phyloP scores from a whole-genome alignment of 352 stramenopile species.

The Pythium monospermum region DNA sequence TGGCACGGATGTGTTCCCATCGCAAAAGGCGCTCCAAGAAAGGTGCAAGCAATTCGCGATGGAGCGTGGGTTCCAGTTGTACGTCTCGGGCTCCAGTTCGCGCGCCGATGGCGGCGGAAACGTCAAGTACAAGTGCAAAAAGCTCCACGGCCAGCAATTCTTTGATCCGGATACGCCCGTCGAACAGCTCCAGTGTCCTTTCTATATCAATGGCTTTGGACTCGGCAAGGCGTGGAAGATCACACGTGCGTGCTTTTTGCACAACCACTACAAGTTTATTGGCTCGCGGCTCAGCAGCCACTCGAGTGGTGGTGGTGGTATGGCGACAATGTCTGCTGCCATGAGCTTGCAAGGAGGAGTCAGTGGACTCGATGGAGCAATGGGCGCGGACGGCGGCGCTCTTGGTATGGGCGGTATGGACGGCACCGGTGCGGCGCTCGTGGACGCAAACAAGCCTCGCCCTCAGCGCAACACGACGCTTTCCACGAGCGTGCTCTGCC shows the following conservation, averaged over 20 bases:
- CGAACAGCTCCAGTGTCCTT: constrained; percentile 55
- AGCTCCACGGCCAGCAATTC: constrained; percentile 75
- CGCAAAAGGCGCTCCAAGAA: constrained; percentile 62
- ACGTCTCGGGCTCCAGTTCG: constrained; percentile 63
- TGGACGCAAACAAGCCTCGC: constrained; percentile 2
- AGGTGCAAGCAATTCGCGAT: constrained; percentile 77
- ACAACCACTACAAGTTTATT: constrained; percentile 87
- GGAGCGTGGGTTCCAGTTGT: constrained; percentile 67
- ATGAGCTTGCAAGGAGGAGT: too few relatives aligned
- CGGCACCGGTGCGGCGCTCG: constrained; percentile 1
- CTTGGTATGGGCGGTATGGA: not conserved
- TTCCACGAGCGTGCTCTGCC: constrained; percentile 70
- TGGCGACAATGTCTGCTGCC: too few relatives aligned
- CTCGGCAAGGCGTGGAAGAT: constrained; percentile 66
- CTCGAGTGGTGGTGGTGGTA: too few relatives aligned
- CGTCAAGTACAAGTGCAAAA: constrained; percentile 83
- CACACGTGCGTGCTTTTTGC: constrained; percentile 64
- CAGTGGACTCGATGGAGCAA: not conserved
- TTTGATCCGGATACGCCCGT: constrained; percentile 51
- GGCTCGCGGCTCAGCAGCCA: constrained; percentile 38
- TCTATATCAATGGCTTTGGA: constrained; percentile 80
- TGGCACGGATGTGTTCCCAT: constrained; percentile 48
- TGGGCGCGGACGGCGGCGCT: not conserved
- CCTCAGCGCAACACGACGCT: constrained; percentile 74
- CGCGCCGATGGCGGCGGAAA: constrained; percentile 64